Evolutionary conservation across 2,329 filamentous ascomycete species (phyloP).

Genomic region (Metarhizium robertsii): DNA sequence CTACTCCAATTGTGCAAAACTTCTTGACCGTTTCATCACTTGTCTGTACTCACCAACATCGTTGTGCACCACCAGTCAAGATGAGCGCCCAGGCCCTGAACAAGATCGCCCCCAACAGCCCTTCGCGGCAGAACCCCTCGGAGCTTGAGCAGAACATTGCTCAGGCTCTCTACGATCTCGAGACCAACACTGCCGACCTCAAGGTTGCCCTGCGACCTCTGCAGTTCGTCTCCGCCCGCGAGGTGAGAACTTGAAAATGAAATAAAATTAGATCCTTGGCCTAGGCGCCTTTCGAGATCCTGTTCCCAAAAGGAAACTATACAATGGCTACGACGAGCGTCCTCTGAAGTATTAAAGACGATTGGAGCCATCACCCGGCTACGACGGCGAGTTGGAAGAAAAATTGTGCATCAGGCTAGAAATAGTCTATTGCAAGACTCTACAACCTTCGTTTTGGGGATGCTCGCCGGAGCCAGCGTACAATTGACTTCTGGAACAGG

Average conservation of each 20-base stretch:
- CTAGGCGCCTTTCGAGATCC: slow-evolving; percentile 24
- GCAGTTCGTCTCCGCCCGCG: slow-evolving; percentile 97
- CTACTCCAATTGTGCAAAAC: slow-evolving; percentile 21
- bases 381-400: slow-evolving; percentile 6
- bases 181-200: slow-evolving; percentile 98
- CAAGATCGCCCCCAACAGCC: slow-evolving; percentile 98
- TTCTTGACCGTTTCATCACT: slow-evolving; percentile 16
- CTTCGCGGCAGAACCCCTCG: slow-evolving; percentile 88
- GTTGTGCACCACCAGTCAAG: slow-evolving; percentile 37
- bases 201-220: slow-evolving; percentile 92
- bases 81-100: slow-evolving; percentile 69
- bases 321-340: slow-evolving; percentile 23
- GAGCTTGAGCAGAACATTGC: slow-evolving; percentile 98
- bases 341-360: slow-evolving; percentile 2
- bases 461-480: slow-evolving; percentile 24
- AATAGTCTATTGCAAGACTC: slow-evolving; percentile 16
- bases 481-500: slow-evolving; percentile 50
- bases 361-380: slow-evolving; percentile 2
- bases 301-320: slow-evolving; percentile 31
- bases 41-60: slow-evolving; percentile 18
- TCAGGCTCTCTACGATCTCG: slow-evolving; percentile 94
- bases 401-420: slow-evolving; percentile 1
- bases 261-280: slow-evolving; percentile 7
- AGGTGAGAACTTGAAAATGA: slow-evolving; percentile 66
- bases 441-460: slow-evolving; percentile 12